Percentiles rank a stretch among this genome's conserved stretches.
Conservation (phyloP, 208 protist genomes). For the Zelonia costaricensis region DNA sequence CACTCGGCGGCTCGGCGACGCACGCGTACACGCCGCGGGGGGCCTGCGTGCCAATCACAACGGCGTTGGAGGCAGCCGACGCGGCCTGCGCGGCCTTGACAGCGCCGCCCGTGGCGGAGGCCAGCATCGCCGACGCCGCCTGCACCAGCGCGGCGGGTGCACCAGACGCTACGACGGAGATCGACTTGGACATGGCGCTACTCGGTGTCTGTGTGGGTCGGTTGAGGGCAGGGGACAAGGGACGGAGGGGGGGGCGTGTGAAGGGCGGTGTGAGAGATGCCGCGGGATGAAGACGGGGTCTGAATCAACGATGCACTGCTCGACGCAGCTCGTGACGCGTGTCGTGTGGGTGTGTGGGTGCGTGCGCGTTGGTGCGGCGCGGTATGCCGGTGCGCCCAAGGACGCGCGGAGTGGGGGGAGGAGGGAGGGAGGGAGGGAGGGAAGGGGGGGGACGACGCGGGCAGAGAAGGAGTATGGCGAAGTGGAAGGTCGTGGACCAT, state of each 20-base stretch:
- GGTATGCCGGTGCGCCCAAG: not conserved
- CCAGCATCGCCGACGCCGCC: conserved; percentile 54
- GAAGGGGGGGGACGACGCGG: conserved; percentile 1
- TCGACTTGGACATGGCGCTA: conserved; percentile 67
- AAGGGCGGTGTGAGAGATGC: no score
- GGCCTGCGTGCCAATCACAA: conserved; percentile 65
- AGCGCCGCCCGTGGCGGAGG: conserved; percentile 62
- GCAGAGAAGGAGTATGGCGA: conserved; percentile 3
- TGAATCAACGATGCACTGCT: no score
- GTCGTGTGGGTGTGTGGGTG: conserved; percentile 1
- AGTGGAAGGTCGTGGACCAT: no score
- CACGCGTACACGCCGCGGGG: conserved; percentile 64
- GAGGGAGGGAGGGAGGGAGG: conserved; percentile 1
- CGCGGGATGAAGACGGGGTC: no score
- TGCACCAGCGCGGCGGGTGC: conserved; percentile 66
- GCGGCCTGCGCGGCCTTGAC: conserved; percentile 43
- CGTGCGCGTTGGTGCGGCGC: conserved; percentile 1
- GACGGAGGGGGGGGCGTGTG: not conserved
- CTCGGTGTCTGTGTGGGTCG: not conserved
- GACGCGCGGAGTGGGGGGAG: not conserved
- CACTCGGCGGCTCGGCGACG: conserved; percentile 41
- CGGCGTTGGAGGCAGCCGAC: conserved; percentile 42
- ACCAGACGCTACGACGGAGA: conserved; percentile 57
- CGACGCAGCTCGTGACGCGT: no score
- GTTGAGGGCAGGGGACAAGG: not conserved